Evolutionary conservation across 768 basidiomycete genomes (phyloP).

Genomic region (Boletus tylopilopsis): DNA sequence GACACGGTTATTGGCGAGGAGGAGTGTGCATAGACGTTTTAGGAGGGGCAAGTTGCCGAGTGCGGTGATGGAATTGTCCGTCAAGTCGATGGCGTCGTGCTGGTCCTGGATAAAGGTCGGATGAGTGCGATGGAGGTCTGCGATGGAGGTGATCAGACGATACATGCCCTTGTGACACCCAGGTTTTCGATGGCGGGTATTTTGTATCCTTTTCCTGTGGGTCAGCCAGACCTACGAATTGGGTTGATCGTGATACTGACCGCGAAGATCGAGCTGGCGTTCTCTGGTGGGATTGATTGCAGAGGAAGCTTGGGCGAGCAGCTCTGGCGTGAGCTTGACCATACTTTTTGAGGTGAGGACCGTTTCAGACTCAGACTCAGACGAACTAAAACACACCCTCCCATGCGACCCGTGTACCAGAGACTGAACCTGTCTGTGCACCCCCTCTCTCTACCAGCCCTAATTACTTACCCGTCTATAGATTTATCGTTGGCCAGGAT

Average conservation of each 20-base stretch:
- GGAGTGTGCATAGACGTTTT: slow-evolving; percentile 77
- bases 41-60: slow-evolving; percentile 86
- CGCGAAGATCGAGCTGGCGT: slow-evolving; percentile 88
- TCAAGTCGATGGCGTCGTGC: slow-evolving; percentile 91
- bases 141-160: slow-evolving; percentile 17
- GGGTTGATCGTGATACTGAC: slow-evolving; percentile 39
- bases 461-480: slow-evolving; percentile 25
- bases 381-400: slow-evolving; percentile 17
- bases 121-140: slow-evolving; percentile 14
- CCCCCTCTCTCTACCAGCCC: not conserved
- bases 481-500: slow-evolving; percentile 68
- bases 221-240: slow-evolving; percentile 11
- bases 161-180: slow-evolving; percentile 79
- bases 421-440: slow-evolving; percentile 64
- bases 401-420: slow-evolving; percentile 70
- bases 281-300: slow-evolving; percentile 82
- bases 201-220: slow-evolving; percentile 65
- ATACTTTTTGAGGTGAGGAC: slow-evolving; percentile 30
- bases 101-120: slow-evolving; percentile 58
- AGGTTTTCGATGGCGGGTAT: slow-evolving; percentile 96
- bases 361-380: slow-evolving; percentile 36
- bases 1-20: slow-evolving; percentile 90
- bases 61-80: slow-evolving; percentile 81
- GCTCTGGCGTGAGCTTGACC: slow-evolving; percentile 94
- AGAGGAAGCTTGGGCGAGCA: slow-evolving; percentile 77